These are phyloP conservation scores for Wallacemonas collosoma DNA, from an alignment of 208 protist genomes.

Conservation along the genomic window DNA sequence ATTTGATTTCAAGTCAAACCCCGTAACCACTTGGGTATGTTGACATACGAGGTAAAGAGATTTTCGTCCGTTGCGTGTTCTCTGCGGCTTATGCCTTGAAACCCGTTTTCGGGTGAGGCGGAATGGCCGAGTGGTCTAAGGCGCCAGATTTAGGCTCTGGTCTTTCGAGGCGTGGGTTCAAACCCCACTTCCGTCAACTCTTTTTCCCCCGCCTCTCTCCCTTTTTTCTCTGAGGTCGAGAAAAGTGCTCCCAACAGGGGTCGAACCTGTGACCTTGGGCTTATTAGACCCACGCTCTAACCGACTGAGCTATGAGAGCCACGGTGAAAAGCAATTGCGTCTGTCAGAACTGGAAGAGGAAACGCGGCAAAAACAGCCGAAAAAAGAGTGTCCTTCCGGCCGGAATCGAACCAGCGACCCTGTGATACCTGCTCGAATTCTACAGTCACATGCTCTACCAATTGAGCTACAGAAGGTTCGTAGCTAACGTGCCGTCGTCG, in stretches of 20 bases:
- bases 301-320: slow-evolving; percentile 72
- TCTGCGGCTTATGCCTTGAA: not conserved
- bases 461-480: slow-evolving; percentile 63
- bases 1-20: slow-evolving; percentile 93
- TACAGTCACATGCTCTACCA: slow-evolving; percentile 72
- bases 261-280: slow-evolving; percentile 75
- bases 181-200: slow-evolving; percentile 62
- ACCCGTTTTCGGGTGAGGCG: slow-evolving; percentile 13
- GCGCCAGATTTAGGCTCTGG: slow-evolving; percentile 81
- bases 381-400: too few relatives aligned
- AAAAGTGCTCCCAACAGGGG: slow-evolving; percentile 69
- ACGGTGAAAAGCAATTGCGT: not conserved
- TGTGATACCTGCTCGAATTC: slow-evolving; percentile 49
- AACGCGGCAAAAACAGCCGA: too few relatives aligned
- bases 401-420: slow-evolving; percentile 34
- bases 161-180: slow-evolving; percentile 76
- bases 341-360: not conserved
- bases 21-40: slow-evolving; percentile 91
- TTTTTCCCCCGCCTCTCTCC: slow-evolving; percentile 13
- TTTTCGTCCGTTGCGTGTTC: not conserved
- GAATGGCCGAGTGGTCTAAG: slow-evolving; percentile 61
- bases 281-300: slow-evolving; percentile 79
- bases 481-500: not conserved
- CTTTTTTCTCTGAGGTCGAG: not conserved
- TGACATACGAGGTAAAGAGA: slow-evolving; percentile 20